phyloP scores from a whole-genome alignment of 2,329 filamentous ascomycete genomes.

The Trichoderma endophyticum region DNA sequence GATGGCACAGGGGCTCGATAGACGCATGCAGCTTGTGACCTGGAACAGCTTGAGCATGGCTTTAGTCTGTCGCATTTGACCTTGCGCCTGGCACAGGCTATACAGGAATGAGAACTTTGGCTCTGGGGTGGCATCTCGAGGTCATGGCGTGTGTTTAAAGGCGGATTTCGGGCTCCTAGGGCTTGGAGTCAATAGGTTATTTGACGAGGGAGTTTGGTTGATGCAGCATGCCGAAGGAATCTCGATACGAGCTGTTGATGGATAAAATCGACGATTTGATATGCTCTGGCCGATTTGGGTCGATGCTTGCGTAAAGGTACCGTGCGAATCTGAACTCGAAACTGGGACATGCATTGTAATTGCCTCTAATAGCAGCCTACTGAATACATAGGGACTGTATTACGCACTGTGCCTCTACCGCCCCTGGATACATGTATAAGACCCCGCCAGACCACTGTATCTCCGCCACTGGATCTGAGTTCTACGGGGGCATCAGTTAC shows the following conservation, averaged over 20 bases:
- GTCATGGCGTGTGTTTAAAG: not conserved
- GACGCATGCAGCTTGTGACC: not conserved
- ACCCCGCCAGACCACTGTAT: not conserved
- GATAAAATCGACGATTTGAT: not conserved
- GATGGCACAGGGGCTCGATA: slow-evolving; percentile 5
- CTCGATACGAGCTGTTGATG: not conserved
- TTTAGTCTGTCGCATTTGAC: slow-evolving; percentile 3
- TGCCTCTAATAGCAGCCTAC: not conserved
- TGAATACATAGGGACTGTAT: not conserved
- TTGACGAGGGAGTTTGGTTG: not conserved
- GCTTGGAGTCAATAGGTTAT: not conserved
- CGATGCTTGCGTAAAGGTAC: not conserved
- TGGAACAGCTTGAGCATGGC: slow-evolving; percentile 8
- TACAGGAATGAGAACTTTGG: not conserved
- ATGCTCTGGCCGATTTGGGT: not conserved
- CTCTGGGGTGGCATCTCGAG: not conserved
- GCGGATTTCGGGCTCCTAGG: not conserved
- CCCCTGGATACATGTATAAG: not conserved
- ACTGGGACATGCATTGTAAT: not conserved
- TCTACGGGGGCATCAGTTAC: not conserved
- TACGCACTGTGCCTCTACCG: not conserved
- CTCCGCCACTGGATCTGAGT: not conserved
- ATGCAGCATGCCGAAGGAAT: not conserved
- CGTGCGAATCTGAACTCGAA: not conserved
- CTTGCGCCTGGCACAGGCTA: slow-evolving; percentile 1